These are phyloP conservation scores for Tricholoma sp. DNA, from an alignment of 768 basidiomycete genomes.

Conservation along the genomic window DNA sequence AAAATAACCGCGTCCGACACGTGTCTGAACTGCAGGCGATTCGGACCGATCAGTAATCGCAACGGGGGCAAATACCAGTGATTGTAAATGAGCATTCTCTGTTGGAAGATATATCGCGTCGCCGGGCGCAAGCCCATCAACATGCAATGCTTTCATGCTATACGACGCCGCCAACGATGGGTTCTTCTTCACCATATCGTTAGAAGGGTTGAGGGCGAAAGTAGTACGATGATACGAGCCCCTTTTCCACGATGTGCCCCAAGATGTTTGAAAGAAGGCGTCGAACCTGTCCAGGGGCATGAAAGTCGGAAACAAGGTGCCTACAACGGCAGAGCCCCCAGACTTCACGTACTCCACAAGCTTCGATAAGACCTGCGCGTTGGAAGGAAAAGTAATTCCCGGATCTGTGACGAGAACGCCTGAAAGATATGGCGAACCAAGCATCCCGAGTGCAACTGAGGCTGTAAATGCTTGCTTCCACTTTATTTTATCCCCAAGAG, in stretches of 20 bases:
- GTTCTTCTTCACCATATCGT: constrained; percentile 13
- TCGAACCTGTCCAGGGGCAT: constrained; percentile 10
- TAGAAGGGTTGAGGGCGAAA: constrained; percentile 15
- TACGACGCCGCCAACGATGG: constrained; percentile 13
- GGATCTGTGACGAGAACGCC: constrained; percentile 34
- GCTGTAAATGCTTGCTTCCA: constrained; percentile 13
- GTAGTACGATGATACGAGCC: constrained; percentile 17
- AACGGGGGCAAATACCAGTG: not conserved
- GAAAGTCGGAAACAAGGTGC: constrained; percentile 21
- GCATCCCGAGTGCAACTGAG: constrained; percentile 13
- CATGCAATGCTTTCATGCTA: constrained; percentile 30
- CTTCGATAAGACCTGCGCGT: constrained; percentile 22
- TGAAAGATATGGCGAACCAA: constrained; percentile 23
- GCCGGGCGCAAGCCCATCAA: constrained; percentile 13
- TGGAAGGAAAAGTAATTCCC: constrained; percentile 18
- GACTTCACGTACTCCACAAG: constrained; percentile 28
- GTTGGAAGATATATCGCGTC: constrained; percentile 21
- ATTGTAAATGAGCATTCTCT: constrained; percentile 4
- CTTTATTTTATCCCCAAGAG: constrained; percentile 14
- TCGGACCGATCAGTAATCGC: constrained; percentile 17
- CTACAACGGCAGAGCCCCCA: constrained; percentile 34
- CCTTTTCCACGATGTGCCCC: constrained; percentile 23
- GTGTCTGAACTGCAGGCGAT: constrained; percentile 27
- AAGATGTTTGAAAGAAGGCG: constrained; percentile 14
- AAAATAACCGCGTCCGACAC: constrained; percentile 29